Evolutionary conservation across 371 early-diverging fungal genomes (phyloP).

Genomic region (Syncephalastrum racemosum): DNA sequence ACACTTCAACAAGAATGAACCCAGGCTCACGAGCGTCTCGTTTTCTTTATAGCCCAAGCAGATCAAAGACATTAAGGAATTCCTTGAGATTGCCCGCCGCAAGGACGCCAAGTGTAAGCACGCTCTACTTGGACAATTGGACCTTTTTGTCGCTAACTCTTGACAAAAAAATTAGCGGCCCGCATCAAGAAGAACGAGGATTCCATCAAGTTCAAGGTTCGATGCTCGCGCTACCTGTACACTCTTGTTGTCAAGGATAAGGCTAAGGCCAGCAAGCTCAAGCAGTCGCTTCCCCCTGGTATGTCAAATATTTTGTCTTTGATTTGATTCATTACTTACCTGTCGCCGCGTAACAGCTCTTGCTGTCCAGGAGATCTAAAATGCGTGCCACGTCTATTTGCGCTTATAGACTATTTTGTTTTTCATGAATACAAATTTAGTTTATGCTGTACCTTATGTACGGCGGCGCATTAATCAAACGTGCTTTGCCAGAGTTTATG

Average conservation of each 20-base stretch:
- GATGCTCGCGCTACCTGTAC: slow-evolving; percentile 97
- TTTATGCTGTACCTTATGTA: background rate
- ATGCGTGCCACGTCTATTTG: slow-evolving; percentile 2
- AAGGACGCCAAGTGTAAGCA: slow-evolving; percentile 91
- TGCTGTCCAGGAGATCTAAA: slow-evolving; percentile 36
- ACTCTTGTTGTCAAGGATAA: slow-evolving; percentile 95
- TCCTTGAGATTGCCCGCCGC: slow-evolving; percentile 94
- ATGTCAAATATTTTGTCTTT: slow-evolving; percentile 19
- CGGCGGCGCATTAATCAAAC: background rate
- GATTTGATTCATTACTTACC: background rate
- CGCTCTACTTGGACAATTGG: background rate
- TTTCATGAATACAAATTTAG: background rate
- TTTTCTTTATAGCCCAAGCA: slow-evolving; percentile 83
- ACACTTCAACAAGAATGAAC: background rate
- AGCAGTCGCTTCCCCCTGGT: slow-evolving; percentile 89
- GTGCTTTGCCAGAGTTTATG: background rate
- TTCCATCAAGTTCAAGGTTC: slow-evolving; percentile 98
- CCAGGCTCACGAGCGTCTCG: background rate
- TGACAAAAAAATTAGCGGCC: slow-evolving; percentile 59
- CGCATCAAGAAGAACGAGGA: slow-evolving; percentile 97
- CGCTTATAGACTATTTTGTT: background rate
- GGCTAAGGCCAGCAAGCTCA: slow-evolving; percentile 96
- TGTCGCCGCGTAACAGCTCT: slow-evolving; percentile 21
- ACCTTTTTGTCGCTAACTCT: background rate
- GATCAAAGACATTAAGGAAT: slow-evolving; percentile 97